Conservation (phyloP, 2,329 filamentous ascomycete species). For the Trichoderma citrinoviride region DNA sequence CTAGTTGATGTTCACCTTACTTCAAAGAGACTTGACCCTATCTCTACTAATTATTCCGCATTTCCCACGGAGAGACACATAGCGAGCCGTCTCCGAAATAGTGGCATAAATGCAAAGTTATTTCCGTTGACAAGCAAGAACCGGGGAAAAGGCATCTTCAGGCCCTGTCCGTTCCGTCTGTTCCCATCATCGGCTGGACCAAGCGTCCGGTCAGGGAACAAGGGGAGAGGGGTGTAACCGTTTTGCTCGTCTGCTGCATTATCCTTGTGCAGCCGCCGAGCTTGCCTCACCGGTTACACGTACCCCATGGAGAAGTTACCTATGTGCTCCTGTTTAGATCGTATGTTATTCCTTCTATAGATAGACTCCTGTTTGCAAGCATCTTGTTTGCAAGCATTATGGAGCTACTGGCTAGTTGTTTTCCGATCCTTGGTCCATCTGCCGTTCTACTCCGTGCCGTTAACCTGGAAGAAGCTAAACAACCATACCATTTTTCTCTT, state of each 20-base stretch:
- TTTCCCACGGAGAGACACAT: background rate
- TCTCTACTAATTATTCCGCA: background rate
- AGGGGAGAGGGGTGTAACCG: too few relatives aligned
- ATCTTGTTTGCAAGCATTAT: background rate
- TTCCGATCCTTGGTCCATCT: background rate
- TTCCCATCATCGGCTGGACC: background rate
- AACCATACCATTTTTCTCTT: background rate
- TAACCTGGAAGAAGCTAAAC: background rate
- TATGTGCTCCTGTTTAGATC: background rate
- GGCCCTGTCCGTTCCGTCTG: background rate
- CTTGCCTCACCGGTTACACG: background rate
- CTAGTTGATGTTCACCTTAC: background rate
- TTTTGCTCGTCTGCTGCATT: background rate
- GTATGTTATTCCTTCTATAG: too few relatives aligned
- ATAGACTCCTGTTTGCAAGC: background rate
- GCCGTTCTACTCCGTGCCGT: background rate
- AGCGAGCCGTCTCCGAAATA: background rate
- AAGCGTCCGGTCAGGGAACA: background rate
- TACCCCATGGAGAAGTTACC: background rate
- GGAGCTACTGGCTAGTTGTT: too few relatives aligned
- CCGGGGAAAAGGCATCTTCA: background rate
- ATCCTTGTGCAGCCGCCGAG: background rate
- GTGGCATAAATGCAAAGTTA: background rate
- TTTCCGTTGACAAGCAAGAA: background rate
- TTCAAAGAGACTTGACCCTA: background rate